These are phyloP conservation scores for Kickxella alabastrina DNA, from an alignment of 192 early-diverging fungal genomes.

Conservation along the genomic window DNA sequence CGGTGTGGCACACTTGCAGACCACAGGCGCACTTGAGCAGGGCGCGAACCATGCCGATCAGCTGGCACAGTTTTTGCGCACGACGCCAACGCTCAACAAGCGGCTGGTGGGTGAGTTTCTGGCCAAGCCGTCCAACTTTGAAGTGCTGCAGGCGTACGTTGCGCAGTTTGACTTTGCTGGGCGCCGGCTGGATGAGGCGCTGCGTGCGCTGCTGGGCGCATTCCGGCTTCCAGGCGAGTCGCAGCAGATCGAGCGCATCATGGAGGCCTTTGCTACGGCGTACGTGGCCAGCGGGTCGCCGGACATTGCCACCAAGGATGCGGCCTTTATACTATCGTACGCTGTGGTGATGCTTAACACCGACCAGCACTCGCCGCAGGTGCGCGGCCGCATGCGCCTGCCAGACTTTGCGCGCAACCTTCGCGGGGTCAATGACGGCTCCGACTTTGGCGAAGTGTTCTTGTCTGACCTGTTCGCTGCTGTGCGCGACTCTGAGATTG, in stretches of 20 bases:
- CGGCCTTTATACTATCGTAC: conserved; percentile 85
- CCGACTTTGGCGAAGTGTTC: conserved; percentile 80
- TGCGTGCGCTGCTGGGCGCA: conserved; percentile 85
- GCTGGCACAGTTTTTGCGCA: conserved; percentile 73
- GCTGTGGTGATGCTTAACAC: conserved; percentile 98
- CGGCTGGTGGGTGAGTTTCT: conserved; percentile 83
- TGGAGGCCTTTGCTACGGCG: conserved; percentile 82
- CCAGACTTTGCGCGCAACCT: conserved; percentile 88
- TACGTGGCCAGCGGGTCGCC: conserved; percentile 66
- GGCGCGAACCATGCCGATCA: conserved; percentile 21
- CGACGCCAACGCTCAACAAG: conserved; percentile 85
- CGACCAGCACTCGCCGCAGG: conserved; percentile 95
- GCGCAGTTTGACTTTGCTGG: conserved; percentile 83
- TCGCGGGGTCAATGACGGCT: conserved; percentile 79
- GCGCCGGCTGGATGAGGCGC: conserved; percentile 85
- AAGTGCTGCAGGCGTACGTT: conserved; percentile 82
- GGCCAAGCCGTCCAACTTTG: conserved; percentile 77
- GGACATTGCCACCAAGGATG: conserved; percentile 72
- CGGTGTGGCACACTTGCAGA: conserved; percentile 79
- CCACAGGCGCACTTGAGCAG: conserved; percentile 25
- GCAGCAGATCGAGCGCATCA: conserved; percentile 94
- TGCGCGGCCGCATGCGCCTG: conserved; percentile 82
- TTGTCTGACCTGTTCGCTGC: conserved; percentile 80
- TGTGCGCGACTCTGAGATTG: conserved; percentile 88
- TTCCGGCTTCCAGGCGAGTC: conserved; percentile 98